These are phyloP conservation scores for Psidium guajava DNA, from an alignment of 345 rosid genomes.

Conservation along the genomic window DNA sequence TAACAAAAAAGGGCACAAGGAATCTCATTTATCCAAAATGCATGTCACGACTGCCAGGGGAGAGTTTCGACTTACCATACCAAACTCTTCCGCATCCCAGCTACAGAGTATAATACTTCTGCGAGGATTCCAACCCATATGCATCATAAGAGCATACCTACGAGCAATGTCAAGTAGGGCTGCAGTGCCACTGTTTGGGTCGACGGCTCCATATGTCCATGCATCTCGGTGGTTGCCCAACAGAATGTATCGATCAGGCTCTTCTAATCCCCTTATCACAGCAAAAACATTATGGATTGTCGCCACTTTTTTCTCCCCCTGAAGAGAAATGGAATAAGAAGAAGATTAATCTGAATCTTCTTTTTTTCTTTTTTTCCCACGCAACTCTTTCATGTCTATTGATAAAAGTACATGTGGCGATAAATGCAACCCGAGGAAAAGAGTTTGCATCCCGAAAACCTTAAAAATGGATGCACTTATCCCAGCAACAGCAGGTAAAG, in stretches of 20 bases:
- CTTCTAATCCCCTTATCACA: constrained; percentile 62
- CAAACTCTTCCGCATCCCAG: constrained; percentile 99
- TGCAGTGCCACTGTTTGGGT: constrained; percentile 97
- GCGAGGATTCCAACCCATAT: constrained; percentile 78
- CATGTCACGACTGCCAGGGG: not conserved
- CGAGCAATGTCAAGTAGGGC: constrained; percentile 79
- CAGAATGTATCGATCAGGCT: constrained; percentile 73
- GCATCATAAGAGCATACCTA: constrained; percentile 50
- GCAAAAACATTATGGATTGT: constrained; percentile 59
- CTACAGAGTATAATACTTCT: constrained; percentile 79
- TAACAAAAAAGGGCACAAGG: not conserved
- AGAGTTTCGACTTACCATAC: constrained; percentile 57
- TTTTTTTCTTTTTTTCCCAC: not conserved
- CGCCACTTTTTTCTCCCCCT: constrained; percentile 72
- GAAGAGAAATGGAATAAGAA: constrained; percentile 6
- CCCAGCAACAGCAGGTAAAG: not conserved
- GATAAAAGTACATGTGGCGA: not conserved
- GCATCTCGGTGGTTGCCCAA: constrained; percentile 95
- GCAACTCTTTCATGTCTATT: not conserved
- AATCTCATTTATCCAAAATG: not conserved
- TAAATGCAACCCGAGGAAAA: not conserved
- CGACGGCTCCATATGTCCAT: constrained; percentile 98
- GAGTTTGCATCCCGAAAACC: not conserved
- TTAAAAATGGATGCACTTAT: not conserved
- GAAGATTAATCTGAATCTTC: not conserved